These are phyloP conservation scores for Kluyveromyces wickerhamii DNA, from an alignment of 805 yeast genomes.

Conservation along the genomic window DNA sequence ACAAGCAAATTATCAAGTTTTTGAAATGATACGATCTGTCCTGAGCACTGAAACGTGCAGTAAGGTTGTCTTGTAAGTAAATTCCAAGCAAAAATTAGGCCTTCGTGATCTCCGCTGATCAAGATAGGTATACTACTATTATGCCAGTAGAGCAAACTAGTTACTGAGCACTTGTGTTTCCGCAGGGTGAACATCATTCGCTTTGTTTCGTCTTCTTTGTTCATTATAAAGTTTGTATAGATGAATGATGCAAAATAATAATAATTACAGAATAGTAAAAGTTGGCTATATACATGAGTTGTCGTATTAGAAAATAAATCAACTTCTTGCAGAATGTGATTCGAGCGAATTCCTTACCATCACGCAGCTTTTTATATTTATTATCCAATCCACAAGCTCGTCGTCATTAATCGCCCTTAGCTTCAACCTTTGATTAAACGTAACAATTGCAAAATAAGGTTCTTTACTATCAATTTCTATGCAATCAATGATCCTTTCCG, in stretches of 20 bases:
- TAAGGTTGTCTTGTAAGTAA: conserved; percentile 23
- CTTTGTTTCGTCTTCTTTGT: too few relatives aligned
- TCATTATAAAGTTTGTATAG: too few relatives aligned
- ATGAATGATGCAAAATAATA: too few relatives aligned
- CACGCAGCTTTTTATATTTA: conserved; percentile 17
- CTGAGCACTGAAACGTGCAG: conserved; percentile 7
- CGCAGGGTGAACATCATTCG: conserved; percentile 10
- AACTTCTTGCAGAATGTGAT: background rate
- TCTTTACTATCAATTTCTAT: conserved; percentile 15
- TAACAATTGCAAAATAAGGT: conserved; percentile 14
- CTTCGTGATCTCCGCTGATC: conserved; percentile 23
- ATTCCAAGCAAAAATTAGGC: conserved; percentile 23
- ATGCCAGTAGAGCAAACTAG: conserved; percentile 8
- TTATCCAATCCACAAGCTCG: conserved; percentile 21
- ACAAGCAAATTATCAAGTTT: conserved; percentile 11
- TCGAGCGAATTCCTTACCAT: conserved; percentile 11
- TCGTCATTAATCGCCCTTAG: conserved; percentile 15
- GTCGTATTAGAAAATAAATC: too few relatives aligned
- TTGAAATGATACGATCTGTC: conserved; percentile 17
- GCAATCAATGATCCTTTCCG: conserved; percentile 16
- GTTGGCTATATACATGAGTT: too few relatives aligned
- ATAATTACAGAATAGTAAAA: too few relatives aligned
- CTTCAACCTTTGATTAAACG: conserved; percentile 14
- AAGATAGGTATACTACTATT: conserved; percentile 11
- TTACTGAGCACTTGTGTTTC: conserved; percentile 15